phyloP scores from a whole-genome alignment of 129 eudicot genomes.

The Solidago caesia region DNA sequence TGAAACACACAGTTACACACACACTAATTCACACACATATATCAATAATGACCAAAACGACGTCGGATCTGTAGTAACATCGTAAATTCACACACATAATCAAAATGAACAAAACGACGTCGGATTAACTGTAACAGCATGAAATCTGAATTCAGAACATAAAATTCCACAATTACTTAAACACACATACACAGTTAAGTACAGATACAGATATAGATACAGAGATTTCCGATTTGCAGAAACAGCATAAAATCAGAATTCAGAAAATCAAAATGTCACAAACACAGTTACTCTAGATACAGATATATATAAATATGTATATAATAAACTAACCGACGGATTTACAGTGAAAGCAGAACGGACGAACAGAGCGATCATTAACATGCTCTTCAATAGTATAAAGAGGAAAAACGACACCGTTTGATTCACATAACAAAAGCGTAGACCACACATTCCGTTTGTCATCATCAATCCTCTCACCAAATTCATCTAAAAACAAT shows the following conservation, averaged over 20 bases:
- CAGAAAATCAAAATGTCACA: too few species aligned
- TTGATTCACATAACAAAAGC: slow-evolving; percentile 27
- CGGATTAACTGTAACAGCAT: too few species aligned
- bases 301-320: too few species aligned
- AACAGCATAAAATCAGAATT: too few species aligned
- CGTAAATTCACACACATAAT: not conserved
- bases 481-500: slow-evolving; percentile 43
- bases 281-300: too few species aligned
- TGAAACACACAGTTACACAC: not conserved
- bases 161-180: not conserved
- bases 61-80: not conserved
- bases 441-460: slow-evolving; percentile 46
- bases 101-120: too few species aligned
- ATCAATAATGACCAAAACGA: not conserved
- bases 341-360: slow-evolving; percentile 68
- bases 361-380: slow-evolving; percentile 25
- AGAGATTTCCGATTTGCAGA: not conserved
- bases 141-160: too few species aligned
- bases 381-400: slow-evolving; percentile 51
- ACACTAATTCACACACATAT: not conserved
- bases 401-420: slow-evolving; percentile 47
- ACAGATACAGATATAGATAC: not conserved
- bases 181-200: not conserved
- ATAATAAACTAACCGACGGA: slow-evolving; percentile 40
- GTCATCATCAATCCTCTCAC: slow-evolving; percentile 36